Base-by-base conservation (phyloP, 768 basidiomycete genomes). In the Suillus placidus region DNA sequence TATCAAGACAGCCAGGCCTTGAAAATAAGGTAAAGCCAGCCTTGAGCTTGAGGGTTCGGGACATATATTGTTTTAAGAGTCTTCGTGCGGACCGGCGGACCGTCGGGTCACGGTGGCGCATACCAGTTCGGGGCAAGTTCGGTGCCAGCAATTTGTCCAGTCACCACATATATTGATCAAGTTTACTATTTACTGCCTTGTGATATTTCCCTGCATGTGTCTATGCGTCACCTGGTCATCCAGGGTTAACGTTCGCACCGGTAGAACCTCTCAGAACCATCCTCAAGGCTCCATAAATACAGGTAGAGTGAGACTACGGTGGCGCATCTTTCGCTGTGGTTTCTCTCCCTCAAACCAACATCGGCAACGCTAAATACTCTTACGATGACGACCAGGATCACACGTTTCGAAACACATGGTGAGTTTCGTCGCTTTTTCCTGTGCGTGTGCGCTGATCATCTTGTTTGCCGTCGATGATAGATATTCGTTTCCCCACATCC, bases 401-500 rank as follows among this genome's bases (percentile, higher is more conserved):
- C 83, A 7, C 82, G 79, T 60, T 88, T 81, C 67, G 81, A 87
- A 70, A 87, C 82, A 9, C 86, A 87, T 70, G 89, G 89, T 84
- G 63, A 61, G 79, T 74, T 34, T 61, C n/a, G 40, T 38, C 38
- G 30, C n/a, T 34, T 6, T 51, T 0, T 60, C 30, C 23, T 26
- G 18, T 32, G 32, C 34, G 2, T 63, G 16, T 42, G 55, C 30
- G 4, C 54, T 49, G 40, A 60, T 63, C 43, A 57, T 55, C 18
- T 55, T n/a, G 12, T n/a, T 35, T 55, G 20, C 20, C 34, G 45
- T 57, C 43, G 49, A 2, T 65, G 54, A 56, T 66, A 95, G 94
- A 96, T 80, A 87, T 97, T 61, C 90, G 95, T 52, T 97, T 95
- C 80, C 95, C 95, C 12, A 97, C 95, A 12, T 94, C 93, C 26